Conservation (phyloP, 768 basidiomycete genomes). For the Phaeotremella skinneri region DNA sequence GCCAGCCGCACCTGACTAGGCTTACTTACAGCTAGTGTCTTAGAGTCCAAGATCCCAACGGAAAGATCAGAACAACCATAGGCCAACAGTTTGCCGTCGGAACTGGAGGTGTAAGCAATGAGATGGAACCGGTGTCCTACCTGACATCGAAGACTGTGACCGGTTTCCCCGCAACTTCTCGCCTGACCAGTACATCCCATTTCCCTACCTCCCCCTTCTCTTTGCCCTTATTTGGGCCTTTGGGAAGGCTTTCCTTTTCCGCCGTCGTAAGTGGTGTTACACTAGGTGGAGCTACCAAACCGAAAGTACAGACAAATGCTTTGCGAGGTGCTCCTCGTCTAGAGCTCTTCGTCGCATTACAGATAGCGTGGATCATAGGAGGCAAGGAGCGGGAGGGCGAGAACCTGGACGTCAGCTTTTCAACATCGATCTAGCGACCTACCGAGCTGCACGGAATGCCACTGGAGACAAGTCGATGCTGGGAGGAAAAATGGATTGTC, state of each 20-base stretch:
- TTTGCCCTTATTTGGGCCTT: slow-evolving; percentile 22
- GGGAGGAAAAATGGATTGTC: slow-evolving; percentile 41
- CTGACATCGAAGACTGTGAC: slow-evolving; percentile 86
- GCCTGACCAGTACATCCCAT: slow-evolving; percentile 65
- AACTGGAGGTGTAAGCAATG: slow-evolving; percentile 54
- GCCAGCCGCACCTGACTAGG: background rate
- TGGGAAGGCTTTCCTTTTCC: slow-evolving; percentile 16
- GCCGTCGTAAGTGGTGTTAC: slow-evolving; percentile 23
- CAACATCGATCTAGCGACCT: slow-evolving; percentile 12
- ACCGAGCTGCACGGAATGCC: slow-evolving; percentile 47
- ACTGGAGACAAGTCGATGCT: slow-evolving; percentile 40
- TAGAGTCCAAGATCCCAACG: slow-evolving; percentile 77
- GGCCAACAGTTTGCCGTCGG: slow-evolving; percentile 76
- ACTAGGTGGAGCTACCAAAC: slow-evolving; percentile 31
- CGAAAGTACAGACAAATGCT: slow-evolving; percentile 38
- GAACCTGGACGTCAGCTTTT: slow-evolving; percentile 12
- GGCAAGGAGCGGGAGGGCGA: slow-evolving; percentile 19
- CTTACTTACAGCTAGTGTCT: slow-evolving; percentile 67
- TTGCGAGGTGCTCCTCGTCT: slow-evolving; percentile 44
- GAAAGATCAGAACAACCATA: slow-evolving; percentile 84
- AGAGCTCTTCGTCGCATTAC: slow-evolving; percentile 38
- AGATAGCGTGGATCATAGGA: slow-evolving; percentile 42
- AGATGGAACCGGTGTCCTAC: slow-evolving; percentile 54
- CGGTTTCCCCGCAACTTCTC: slow-evolving; percentile 74
- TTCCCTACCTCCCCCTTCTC: slow-evolving; percentile 59